phyloP scores from a whole-genome alignment of 805 yeast genomes.

The Candida michaelii region DNA sequence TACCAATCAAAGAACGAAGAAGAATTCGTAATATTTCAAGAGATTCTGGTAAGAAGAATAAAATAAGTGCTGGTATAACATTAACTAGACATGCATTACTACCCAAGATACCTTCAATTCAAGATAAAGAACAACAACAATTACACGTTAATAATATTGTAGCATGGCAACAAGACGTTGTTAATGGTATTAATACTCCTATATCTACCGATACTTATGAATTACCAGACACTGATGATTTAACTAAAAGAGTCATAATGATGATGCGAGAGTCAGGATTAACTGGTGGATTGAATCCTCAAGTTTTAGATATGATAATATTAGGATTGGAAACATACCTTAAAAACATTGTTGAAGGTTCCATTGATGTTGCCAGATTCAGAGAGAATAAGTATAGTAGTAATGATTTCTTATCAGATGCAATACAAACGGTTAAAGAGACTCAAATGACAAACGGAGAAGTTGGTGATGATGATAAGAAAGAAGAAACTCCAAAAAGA shows the following conservation, averaged over 20 bases:
- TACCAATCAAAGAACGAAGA: constrained; percentile 81
- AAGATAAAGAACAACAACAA: constrained; percentile 46
- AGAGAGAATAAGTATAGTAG: constrained; percentile 48
- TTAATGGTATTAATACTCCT: constrained; percentile 81
- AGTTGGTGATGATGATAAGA: constrained; percentile 7
- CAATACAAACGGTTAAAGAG: constrained; percentile 17
- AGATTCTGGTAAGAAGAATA: constrained; percentile 78
- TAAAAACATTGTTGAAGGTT: constrained; percentile 68
- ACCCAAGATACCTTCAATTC: constrained; percentile 82
- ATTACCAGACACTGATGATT: constrained; percentile 73
- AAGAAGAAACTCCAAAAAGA: constrained; percentile 14
- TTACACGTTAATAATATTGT: constrained; percentile 52
- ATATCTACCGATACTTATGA: constrained; percentile 75
- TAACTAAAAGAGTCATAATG: constrained; percentile 71
- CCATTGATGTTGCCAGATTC: constrained; percentile 69
- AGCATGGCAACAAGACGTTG: constrained; percentile 91
- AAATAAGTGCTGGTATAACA: constrained; percentile 66
- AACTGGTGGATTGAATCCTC: constrained; percentile 74
- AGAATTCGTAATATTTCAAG: constrained; percentile 80
- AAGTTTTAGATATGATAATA: constrained; percentile 71
- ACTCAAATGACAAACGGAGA: constrained; percentile 1
- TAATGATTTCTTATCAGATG: constrained; percentile 32
- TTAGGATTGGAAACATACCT: constrained; percentile 84
- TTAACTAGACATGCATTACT: constrained; percentile 69
- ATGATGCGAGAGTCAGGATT: constrained; percentile 88